These are phyloP conservation scores for Massariosphaeria phaeospora DNA, from an alignment of 495 filamentous ascomycete genomes.

Conservation along the genomic window DNA sequence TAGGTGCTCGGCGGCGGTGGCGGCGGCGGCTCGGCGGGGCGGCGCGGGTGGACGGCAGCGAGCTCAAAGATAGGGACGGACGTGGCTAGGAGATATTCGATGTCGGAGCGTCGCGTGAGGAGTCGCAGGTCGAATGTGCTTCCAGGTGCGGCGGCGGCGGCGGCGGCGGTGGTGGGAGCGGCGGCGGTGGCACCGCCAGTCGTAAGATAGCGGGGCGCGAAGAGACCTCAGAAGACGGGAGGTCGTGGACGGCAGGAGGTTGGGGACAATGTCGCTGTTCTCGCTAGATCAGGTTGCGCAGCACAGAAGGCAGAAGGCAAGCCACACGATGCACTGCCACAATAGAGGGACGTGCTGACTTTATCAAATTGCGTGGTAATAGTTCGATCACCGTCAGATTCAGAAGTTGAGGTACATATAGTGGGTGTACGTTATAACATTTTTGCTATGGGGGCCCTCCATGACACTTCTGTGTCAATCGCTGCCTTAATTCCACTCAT, in stretches of 20 bases:
- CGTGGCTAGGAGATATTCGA: no score
- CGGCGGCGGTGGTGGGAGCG: no score
- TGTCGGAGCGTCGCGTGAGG: no score
- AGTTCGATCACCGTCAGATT: slow-evolving; percentile 4
- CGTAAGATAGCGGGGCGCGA: slow-evolving; percentile 12
- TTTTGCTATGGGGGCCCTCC: slow-evolving; percentile 12
- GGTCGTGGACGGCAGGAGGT: slow-evolving; percentile 7
- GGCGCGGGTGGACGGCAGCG: no score
- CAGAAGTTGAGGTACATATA: slow-evolving; percentile 10
- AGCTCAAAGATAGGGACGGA: no score
- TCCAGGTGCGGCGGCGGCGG: no score
- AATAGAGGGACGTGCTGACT: slow-evolving; percentile 13
- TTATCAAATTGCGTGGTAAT: slow-evolving; percentile 7
- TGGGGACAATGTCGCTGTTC: slow-evolving; percentile 9
- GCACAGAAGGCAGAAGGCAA: slow-evolving; percentile 6
- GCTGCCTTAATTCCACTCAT: slow-evolving; percentile 6
- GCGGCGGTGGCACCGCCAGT: slow-evolving; percentile 13
- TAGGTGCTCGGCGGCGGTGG: slow-evolving; percentile 14
- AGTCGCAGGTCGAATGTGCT: no score
- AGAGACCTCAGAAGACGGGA: slow-evolving; percentile 14
- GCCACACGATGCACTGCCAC: slow-evolving; percentile 17
- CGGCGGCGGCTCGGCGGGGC: not conserved
- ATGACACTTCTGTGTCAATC: not conserved
- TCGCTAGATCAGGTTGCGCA: not conserved
- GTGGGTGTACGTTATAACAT: slow-evolving; percentile 11